Base-by-base conservation (phyloP, 495 filamentous ascomycete genomes). In the Penicillium parvum region DNA sequence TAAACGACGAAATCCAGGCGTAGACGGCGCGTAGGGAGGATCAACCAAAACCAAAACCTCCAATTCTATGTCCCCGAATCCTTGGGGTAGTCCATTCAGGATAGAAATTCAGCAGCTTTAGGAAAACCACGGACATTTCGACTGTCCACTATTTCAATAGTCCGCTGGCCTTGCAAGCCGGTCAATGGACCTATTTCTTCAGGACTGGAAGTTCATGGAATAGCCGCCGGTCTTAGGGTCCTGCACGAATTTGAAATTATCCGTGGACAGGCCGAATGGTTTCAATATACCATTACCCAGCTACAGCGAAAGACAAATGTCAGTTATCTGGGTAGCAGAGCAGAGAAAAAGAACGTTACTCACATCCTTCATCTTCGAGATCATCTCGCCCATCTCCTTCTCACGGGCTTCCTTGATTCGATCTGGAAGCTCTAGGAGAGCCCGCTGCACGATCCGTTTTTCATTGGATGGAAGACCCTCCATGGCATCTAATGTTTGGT, bases 161-260 rank as follows among this genome's bases (percentile, higher is more conserved):
- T n/a, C n/a, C n/a, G n/a, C n/a, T n/a, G n/a, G n/a, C n/a, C n/a
- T n/a, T n/a, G n/a, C n/a, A n/a, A n/a, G n/a, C n/a, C n/a, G n/a
- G n/a, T n/a, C n/a, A n/a, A n/a, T n/a, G n/a, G n/a, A n/a, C n/a
- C n/a, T n/a, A 27, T 27, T 9, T 27, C 3, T 30, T 64, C 49
- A 67, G n/a, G 62, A 69, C 29, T 71, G 64, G 34, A 96, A 95
- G 49, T 88, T 88, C 81, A 97, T 83, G 63, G 83, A 95, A 64
- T 96, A 96, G 12, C 86, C 90, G 6, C 91, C 91, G 4, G 84
- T 87, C 44, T 82, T 84, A 50, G 88, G 85, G 52, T 96, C 90
- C 62, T 95, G 89, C 5, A 84, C 79, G 72, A 96, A 90, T 26
- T 95, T 82, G 66, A 98, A 98, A 57, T 88, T 91, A 12, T 95